Evolutionary conservation across 1,284 basidiomycete genomes (phyloP).

Genomic region (Marasmius sp.): DNA sequence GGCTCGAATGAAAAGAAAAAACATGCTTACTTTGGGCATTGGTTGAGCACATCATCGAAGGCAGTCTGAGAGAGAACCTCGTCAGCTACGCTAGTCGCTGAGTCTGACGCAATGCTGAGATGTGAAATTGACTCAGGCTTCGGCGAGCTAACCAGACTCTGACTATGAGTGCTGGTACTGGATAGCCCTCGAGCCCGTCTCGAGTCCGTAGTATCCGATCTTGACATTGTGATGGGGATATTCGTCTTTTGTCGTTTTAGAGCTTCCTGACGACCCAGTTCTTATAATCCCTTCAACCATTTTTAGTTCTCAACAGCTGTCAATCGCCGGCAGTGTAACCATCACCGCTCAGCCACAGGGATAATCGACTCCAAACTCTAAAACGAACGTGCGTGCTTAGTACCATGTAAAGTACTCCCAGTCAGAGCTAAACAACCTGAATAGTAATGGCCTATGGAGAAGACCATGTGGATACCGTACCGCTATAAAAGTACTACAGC

Average conservation of each 20-base stretch:
- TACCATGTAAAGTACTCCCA: not conserved
- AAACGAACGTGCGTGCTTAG: not conserved
- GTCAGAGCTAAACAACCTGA: not conserved
- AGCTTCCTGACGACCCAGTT: too few relatives aligned
- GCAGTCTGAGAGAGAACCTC: not conserved
- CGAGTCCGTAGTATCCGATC: too few relatives aligned
- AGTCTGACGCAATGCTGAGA: not conserved
- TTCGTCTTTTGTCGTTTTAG: too few relatives aligned
- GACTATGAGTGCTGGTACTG: too few relatives aligned
- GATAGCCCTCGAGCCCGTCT: too few relatives aligned
- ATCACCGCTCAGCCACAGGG: not conserved
- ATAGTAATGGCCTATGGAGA: not conserved
- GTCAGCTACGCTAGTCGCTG: not conserved
- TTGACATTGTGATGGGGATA: too few relatives aligned
- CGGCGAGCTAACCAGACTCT: too few relatives aligned
- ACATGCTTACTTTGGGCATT: slow-evolving; percentile 1
- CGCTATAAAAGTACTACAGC: too few relatives aligned
- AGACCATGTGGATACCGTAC: too few relatives aligned
- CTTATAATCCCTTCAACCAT: too few relatives aligned
- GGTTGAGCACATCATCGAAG: slow-evolving; percentile 1
- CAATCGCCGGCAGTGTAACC: too few relatives aligned
- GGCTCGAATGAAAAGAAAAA: not conserved
- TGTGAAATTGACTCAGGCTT: not conserved
- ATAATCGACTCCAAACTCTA: not conserved
- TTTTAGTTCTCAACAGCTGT: too few relatives aligned